Base-by-base conservation (phyloP, 305 asterid species). In the Fraxinus angustifolia region DNA sequence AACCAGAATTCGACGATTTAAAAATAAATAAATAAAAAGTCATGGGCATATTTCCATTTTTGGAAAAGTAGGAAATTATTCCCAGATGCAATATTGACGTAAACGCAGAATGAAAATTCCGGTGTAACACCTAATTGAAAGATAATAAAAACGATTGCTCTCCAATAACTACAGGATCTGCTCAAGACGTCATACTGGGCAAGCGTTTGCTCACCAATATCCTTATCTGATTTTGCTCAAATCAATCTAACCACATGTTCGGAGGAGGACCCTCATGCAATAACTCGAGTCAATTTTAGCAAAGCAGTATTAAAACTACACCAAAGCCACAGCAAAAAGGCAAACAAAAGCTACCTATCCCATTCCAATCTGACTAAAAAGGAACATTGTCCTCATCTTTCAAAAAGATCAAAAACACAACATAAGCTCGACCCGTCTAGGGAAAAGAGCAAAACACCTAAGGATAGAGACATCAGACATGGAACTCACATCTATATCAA, bases 331-430 rank as follows among this genome's bases (percentile, higher is more conserved):
- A 78, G 8, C 70, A 73, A 68, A 79, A 62, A 62, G 26, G 65
- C n/a, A 33, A 71, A 21, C 21, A 82, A 28, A 79, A 76, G 42
- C 58, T 73, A 73, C 56, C 68, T 40, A 45, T 79, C 60, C 40
- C 40, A 75, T 30, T 40, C 71, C 70, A 36, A 67, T 62, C 70
- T 21, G 70, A 36, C 70, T 60, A 60, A 60, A 58, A 19, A 8
- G 4, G 7, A 60, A 17, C 68, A 60, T 21, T 21, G 70, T 19
- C 31, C 14, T 19, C 33, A 23, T 62, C 33, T 62, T 33, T 48
- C 74, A 76, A 26, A 78, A 50, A 48, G 75, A 28, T 21, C 53
- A 23, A 23, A 75, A 74, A 62, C 65, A 62, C 0, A 0, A 62
- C 65, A 23, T 0, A 0, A 26, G 33, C 30, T 62, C 8, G 33